Conservation (phyloP, 148 eudicot species). For the Dianthus caryophyllus region DNA sequence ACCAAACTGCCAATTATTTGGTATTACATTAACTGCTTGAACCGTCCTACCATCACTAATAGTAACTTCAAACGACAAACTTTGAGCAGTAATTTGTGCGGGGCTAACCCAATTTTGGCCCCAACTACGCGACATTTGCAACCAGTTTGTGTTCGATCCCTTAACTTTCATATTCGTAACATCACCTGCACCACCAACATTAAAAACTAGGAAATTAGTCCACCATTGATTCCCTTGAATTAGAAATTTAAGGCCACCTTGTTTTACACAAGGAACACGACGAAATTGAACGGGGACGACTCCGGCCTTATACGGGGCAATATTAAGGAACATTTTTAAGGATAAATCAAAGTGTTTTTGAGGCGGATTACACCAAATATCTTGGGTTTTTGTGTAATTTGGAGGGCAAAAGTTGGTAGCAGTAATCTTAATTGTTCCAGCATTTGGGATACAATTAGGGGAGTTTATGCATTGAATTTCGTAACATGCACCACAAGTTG, state of each 20-base stretch:
- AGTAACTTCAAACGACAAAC: no score
- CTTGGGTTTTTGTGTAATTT: slow-evolving; percentile 22
- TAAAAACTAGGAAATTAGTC: not conserved
- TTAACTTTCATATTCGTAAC: slow-evolving; percentile 43
- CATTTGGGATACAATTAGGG: slow-evolving; percentile 16
- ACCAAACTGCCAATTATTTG: no score
- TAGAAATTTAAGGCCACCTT: slow-evolving; percentile 14
- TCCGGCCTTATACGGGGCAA: slow-evolving; percentile 23
- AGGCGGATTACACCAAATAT: slow-evolving; percentile 37
- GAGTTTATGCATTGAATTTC: slow-evolving; percentile 30
- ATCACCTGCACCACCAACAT: no score
- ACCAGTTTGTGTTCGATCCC: not conserved
- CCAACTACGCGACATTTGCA: no score
- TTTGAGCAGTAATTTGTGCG: no score
- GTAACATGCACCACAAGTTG: slow-evolving; percentile 32
- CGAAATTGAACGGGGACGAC: slow-evolving; percentile 18
- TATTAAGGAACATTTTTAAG: slow-evolving; percentile 11
- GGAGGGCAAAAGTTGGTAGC: slow-evolving; percentile 38
- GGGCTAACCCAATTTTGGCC: no score
- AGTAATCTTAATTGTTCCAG: slow-evolving; percentile 17
- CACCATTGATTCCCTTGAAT: slow-evolving; percentile 23
- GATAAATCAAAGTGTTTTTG: slow-evolving; percentile 33
- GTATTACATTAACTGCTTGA: no score
- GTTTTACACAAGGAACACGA: slow-evolving; percentile 14
- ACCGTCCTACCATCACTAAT: no score